Percentiles rank a stretch among this genome's conserved stretches.
Conservation (phyloP, 768 basidiomycete species). For the Mycena polygramma region DNA sequence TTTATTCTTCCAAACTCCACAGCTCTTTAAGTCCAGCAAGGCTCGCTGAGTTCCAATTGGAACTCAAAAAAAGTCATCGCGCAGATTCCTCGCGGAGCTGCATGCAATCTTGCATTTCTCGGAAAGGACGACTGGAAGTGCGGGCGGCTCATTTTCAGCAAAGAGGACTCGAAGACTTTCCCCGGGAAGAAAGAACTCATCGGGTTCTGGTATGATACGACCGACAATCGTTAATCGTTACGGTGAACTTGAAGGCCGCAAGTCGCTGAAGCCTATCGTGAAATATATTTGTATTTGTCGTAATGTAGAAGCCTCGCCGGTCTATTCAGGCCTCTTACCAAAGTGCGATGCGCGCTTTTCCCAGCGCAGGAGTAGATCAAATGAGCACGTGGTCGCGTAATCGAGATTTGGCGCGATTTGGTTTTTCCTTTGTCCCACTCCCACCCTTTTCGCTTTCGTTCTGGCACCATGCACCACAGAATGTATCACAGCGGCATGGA, state of each 20-base stretch:
- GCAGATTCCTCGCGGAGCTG: too few species aligned
- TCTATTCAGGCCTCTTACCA: too few species aligned
- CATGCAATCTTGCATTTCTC: too few species aligned
- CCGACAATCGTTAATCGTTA: conserved; percentile 27
- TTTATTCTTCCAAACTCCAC: too few species aligned
- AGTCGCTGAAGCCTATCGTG: not conserved
- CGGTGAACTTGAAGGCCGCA: conserved; percentile 6
- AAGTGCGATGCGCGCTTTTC: too few species aligned
- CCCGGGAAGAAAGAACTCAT: conserved; percentile 34
- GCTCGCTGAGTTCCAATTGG: too few species aligned
- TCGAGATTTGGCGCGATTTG: not conserved
- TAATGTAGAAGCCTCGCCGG: too few species aligned
- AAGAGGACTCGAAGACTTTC: conserved; percentile 22
- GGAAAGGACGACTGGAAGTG: conserved; percentile 19
- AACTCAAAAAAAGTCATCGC: too few species aligned
- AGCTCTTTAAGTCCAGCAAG: too few species aligned
- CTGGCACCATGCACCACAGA: not conserved
- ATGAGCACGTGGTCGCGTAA: not conserved
- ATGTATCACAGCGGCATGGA: conserved; percentile 1
- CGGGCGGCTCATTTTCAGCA: conserved; percentile 30
- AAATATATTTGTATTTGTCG: too few species aligned
- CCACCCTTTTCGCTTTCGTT: too few species aligned
- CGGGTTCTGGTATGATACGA: conserved; percentile 35
- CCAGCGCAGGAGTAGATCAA: too few species aligned
- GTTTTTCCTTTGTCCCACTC: not conserved